These are phyloP conservation scores for Pestalotiopsis sp. DNA, from an alignment of 2,329 filamentous ascomycete species.

Conservation along the genomic window DNA sequence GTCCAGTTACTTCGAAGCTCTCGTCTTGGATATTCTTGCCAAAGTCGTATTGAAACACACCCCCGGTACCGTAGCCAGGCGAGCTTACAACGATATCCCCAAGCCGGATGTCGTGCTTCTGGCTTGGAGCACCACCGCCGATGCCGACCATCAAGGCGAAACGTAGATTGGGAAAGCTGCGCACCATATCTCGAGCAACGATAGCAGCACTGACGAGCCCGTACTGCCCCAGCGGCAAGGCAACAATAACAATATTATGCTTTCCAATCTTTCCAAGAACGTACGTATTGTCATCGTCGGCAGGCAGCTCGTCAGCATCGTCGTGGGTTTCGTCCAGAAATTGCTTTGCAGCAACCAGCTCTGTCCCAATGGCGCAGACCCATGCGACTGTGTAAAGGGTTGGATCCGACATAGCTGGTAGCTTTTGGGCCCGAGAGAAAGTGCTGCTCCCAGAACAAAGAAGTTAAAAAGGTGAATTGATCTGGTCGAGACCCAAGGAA, in stretches of 20 bases:
- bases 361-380: not conserved
- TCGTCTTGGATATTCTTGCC: slow-evolving; percentile 28
- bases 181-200: slow-evolving; percentile 27
- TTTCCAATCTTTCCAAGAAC: not conserved
- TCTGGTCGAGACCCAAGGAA: too few relatives aligned
- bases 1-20: slow-evolving; percentile 17
- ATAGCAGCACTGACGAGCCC: slow-evolving; percentile 20
- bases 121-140: slow-evolving; percentile 29
- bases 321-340: not conserved
- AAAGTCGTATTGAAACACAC: slow-evolving; percentile 36
- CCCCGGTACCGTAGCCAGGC: slow-evolving; percentile 18
- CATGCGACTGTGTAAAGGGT: not conserved
- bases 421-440: not conserved
- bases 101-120: slow-evolving; percentile 30
- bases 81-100: slow-evolving; percentile 35
- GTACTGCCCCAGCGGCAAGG: not conserved
- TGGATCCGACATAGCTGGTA: not conserved
- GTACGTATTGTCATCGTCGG: not conserved
- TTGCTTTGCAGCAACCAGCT: not conserved
- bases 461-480: not conserved
- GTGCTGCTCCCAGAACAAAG: not conserved
- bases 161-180: slow-evolving; percentile 29
- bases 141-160: slow-evolving; percentile 36
- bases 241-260: not conserved
- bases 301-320: not conserved